Percentiles rank a stretch among this genome's conserved stretches.
phyloP scores from a whole-genome alignment of 2,329 filamentous ascomycete species.

The Blumeriella jaapii region DNA sequence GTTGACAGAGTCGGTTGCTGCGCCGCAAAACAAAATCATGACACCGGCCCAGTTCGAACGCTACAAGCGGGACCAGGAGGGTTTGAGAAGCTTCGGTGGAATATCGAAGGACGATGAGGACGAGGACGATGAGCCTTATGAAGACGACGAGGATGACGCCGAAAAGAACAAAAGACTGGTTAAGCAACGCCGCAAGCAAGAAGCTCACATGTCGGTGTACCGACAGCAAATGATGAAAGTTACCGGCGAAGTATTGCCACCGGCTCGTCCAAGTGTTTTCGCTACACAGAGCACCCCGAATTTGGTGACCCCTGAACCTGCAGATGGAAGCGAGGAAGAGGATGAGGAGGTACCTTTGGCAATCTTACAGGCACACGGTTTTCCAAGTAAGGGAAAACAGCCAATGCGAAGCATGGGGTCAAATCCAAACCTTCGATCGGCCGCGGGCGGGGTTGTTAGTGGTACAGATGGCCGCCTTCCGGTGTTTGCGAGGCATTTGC shows the following conservation, averaged over 20 bases:
- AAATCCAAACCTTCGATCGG: slow-evolving; percentile 57
- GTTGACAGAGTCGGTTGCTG: slow-evolving; percentile 5
- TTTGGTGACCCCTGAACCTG: slow-evolving; percentile 30
- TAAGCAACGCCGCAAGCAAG: slow-evolving; percentile 74
- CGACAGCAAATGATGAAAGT: slow-evolving; percentile 96
- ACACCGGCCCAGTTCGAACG: slow-evolving; percentile 79
- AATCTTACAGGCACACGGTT: slow-evolving; percentile 80
- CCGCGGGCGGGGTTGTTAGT: slow-evolving; percentile 39
- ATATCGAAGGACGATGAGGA: slow-evolving; percentile 43
- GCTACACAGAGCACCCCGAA: slow-evolving; percentile 53
- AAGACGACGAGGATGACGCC: slow-evolving; percentile 67
- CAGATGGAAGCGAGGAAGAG: slow-evolving; percentile 52
- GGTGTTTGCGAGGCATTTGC: slow-evolving; percentile 71
- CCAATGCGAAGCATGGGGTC: slow-evolving; percentile 57
- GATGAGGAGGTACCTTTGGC: slow-evolving; percentile 83
- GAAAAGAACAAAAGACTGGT: slow-evolving; percentile 64
- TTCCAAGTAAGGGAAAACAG: slow-evolving; percentile 66
- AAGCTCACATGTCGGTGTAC: slow-evolving; percentile 81
- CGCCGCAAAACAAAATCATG: slow-evolving; percentile 66
- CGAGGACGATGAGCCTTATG: slow-evolving; percentile 54
- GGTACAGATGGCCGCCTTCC: slow-evolving; percentile 42
- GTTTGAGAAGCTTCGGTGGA: slow-evolving; percentile 37
- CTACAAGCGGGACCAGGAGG: slow-evolving; percentile 63
- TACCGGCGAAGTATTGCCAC: slow-evolving; percentile 56
- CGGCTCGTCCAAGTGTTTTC: slow-evolving; percentile 40